Evolutionary conservation across 495 filamentous ascomycete species (phyloP).

Genomic region (Xylona heveae): DNA sequence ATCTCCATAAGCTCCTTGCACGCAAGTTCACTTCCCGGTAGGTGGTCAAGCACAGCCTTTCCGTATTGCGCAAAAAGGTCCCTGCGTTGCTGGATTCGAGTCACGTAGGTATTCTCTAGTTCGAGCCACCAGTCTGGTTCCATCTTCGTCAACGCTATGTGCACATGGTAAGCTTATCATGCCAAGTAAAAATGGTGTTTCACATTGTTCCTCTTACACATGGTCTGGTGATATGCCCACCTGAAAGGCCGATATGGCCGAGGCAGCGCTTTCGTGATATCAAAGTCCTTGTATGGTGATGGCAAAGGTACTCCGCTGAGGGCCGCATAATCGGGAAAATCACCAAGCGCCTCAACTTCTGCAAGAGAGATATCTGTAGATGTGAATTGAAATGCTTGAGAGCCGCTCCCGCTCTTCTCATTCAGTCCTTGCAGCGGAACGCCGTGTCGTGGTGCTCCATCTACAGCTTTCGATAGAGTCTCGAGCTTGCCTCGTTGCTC

Average conservation of each 20-base stretch:
- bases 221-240: conserved; percentile 83
- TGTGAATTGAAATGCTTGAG: conserved; percentile 26
- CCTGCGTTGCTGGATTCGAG: conserved; percentile 50
- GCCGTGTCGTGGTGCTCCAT: neutral
- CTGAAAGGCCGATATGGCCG: conserved; percentile 46
- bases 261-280: conserved; percentile 16
- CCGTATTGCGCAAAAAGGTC: conserved; percentile 44
- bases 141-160: conserved; percentile 51
- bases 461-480: neutral
- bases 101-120: conserved; percentile 53
- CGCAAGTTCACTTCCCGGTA: conserved; percentile 62
- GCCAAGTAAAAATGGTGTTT: neutral
- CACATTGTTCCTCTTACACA: too few relatives aligned
- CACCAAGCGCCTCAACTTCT: conserved; percentile 52
- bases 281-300: conserved; percentile 29
- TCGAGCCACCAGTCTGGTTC: conserved; percentile 87
- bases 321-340: conserved; percentile 66
- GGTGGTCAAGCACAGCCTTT: conserved; percentile 36
- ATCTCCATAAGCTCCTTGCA: conserved; percentile 89
- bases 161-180: conserved; percentile 7
- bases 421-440: neutral
- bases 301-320: conserved; percentile 67
- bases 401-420: conserved; percentile 7
- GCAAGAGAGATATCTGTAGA: conserved; percentile 39
- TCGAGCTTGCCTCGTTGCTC: conserved; percentile 1